Evolutionary conservation across 2,329 filamentous ascomycete genomes (phyloP), one percentile per base, ranked within the genome.

Genomic region (Phaeosphaeriaceae sp.): DNA sequence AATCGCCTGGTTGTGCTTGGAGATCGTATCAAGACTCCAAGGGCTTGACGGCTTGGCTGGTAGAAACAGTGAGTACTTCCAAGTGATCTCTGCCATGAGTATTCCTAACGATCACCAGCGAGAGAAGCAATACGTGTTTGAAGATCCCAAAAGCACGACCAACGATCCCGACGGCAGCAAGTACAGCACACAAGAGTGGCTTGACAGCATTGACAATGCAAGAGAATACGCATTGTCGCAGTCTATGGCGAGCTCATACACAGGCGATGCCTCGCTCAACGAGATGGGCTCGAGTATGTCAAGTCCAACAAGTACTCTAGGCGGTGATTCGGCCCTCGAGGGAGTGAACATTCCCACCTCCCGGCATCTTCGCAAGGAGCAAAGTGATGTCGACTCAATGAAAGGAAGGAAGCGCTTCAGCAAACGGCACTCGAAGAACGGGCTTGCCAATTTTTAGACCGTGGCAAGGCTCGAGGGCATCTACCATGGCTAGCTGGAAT

Each of bases 371-470:
- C 80, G 70, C 70, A 84, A 76, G 78, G 83, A 78, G 66, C 75
- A 70, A 63, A 79, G 77, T 50, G 84, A 86, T 64, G 76, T 78
- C 48, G 84, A 85, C 51, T 85, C 83, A n/a, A 69, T 84, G 17
- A 87, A 86, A 73, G 84, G 84, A 49, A 82, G 83, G 66, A 88
- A 88, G 72, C 79, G 86, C 49, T 98, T 97, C 79, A 97, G 93
- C 80, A 95, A 95, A 79, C 85, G 94, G 67, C 92, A 97, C 79
- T 96, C 91, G 17, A 96, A 96, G 80, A 97, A 92, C 76, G 93
- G 94, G n/a, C 85, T 97, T 49, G 92, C 92, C 25, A 91, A 93
- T 49, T 97, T 97, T 74, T 96, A 47, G 21, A 25, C 21, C 45
- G 7, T 44, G 13, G 11, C n/a, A 11, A 20, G 13, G 13, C 31